Conservation (phyloP, 2,329 filamentous ascomycete genomes). For the Fusarium musae region DNA sequence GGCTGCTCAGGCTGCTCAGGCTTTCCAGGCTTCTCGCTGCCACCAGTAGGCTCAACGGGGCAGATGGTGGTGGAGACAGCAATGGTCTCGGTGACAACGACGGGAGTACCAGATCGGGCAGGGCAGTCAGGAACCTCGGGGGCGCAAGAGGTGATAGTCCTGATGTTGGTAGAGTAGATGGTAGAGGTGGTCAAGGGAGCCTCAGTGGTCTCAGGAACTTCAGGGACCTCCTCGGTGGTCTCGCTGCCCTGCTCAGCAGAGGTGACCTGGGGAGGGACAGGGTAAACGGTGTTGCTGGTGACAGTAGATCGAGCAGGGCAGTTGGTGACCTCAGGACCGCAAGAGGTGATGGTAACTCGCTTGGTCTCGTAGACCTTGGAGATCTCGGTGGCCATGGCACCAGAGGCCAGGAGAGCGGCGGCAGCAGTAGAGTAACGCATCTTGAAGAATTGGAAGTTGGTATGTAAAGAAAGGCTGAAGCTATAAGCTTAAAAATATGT, state of each 20-base stretch:
- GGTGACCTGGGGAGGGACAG: slow-evolving; percentile 27
- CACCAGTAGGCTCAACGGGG: slow-evolving; percentile 48
- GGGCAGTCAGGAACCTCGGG: slow-evolving; percentile 72
- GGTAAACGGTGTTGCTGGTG: slow-evolving; percentile 36
- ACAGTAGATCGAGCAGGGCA: slow-evolving; percentile 42
- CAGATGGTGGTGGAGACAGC: slow-evolving; percentile 55
- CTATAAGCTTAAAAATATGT: slow-evolving; percentile 43
- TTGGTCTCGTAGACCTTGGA: slow-evolving; percentile 67
- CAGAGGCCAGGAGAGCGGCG: slow-evolving; percentile 59
- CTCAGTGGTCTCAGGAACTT: slow-evolving; percentile 45
- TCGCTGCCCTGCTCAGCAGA: slow-evolving; percentile 47
- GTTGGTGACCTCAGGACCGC: slow-evolving; percentile 53
- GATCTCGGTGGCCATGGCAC: slow-evolving; percentile 49
- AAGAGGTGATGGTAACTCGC: slow-evolving; percentile 70
- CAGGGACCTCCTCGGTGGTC: slow-evolving; percentile 46
- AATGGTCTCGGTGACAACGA: slow-evolving; percentile 51
- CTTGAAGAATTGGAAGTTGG: slow-evolving; percentile 56
- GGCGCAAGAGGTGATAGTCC: slow-evolving; percentile 71
- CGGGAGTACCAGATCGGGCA: slow-evolving; percentile 49
- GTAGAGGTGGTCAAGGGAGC: slow-evolving; percentile 62
- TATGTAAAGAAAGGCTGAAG: slow-evolving; percentile 41
- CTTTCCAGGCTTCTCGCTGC: slow-evolving; percentile 33
- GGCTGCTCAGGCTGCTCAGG: slow-evolving; percentile 26
- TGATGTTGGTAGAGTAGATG: slow-evolving; percentile 67
- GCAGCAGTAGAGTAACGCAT: slow-evolving; percentile 69